phyloP scores from a whole-genome alignment of 805 yeast species.

The Myxozyma neglecta region DNA sequence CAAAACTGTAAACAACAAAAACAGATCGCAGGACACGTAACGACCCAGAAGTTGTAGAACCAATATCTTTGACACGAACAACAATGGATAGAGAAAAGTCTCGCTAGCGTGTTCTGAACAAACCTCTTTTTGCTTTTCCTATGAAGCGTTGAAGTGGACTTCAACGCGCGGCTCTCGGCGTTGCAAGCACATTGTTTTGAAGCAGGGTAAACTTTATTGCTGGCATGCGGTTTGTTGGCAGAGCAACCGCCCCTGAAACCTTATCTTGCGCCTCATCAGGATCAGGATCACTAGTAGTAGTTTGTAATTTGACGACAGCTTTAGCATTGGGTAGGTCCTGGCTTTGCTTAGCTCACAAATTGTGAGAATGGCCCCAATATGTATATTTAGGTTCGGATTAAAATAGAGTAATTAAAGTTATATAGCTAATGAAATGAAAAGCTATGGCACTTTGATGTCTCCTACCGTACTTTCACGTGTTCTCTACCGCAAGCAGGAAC shows the following conservation, averaged over 20 bases:
- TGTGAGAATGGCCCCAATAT: constrained; percentile 4
- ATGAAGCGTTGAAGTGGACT: neutral
- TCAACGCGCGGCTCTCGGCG: neutral
- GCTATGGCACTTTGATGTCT: constrained; percentile 37
- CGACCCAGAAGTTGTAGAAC: neutral
- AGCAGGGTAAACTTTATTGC: neutral
- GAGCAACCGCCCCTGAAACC: constrained; percentile 10
- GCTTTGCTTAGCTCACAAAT: neutral
- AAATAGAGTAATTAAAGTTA: neutral
- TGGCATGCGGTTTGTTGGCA: neutral
- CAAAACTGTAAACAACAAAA: neutral
- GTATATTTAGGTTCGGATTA: constrained; percentile 17
- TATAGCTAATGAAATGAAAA: neutral
- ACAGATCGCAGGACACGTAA: neutral
- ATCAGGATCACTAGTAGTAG: too few relatives aligned
- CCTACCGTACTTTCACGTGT: constrained; percentile 33
- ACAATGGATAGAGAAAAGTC: too few relatives aligned
- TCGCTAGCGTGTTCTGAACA: too few relatives aligned
- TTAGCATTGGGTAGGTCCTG: neutral
- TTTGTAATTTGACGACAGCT: neutral
- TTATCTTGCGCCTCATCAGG: neutral
- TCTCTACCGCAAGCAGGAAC: constrained; percentile 18
- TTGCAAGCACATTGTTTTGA: constrained; percentile 2
- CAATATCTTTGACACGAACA: neutral
- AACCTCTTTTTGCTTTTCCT: neutral